These are phyloP conservation scores for Crataegus laevigata DNA, from an alignment of 306 rosid species.

Conservation along the genomic window DNA sequence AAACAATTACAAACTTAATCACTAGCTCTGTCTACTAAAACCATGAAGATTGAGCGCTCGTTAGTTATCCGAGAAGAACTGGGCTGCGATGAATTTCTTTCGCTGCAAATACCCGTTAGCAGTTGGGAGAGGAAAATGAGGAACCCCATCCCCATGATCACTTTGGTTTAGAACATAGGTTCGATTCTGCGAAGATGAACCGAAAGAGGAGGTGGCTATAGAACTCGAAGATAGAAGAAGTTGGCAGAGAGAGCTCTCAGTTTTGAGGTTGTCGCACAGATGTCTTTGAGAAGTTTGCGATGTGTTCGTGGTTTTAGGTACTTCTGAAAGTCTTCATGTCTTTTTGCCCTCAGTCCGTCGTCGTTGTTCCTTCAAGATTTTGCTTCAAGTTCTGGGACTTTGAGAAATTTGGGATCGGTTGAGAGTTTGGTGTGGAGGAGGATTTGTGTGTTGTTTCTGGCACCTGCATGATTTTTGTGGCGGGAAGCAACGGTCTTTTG, in stretches of 20 bases:
- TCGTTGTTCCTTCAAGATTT: neutral
- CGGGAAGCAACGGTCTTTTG: neutral
- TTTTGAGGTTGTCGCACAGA: neutral
- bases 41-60: neutral
- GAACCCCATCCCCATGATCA: slow-evolving; percentile 1
- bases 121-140: slow-evolving; percentile 10
- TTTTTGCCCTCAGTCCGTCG: too few relatives aligned
- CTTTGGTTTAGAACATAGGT: neutral
- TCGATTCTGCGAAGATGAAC: neutral
- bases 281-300: slow-evolving; percentile 3
- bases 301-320: slow-evolving; percentile 17
- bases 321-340: neutral
- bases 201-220: neutral
- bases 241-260: neutral
- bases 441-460: neutral
- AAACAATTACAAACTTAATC: too few relatives aligned
- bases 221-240: neutral
- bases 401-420: neutral
- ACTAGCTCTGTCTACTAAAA: too few relatives aligned
- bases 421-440: neutral
- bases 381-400: neutral
- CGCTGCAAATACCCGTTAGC: slow-evolving; percentile 8
- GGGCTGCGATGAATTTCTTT: slow-evolving; percentile 35
- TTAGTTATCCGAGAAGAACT: neutral
- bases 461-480: neutral